Evolutionary conservation across 768 basidiomycete genomes (phyloP), one percentile per base, ranked within the genome.

Genomic region (Lentinula detonsa): DNA sequence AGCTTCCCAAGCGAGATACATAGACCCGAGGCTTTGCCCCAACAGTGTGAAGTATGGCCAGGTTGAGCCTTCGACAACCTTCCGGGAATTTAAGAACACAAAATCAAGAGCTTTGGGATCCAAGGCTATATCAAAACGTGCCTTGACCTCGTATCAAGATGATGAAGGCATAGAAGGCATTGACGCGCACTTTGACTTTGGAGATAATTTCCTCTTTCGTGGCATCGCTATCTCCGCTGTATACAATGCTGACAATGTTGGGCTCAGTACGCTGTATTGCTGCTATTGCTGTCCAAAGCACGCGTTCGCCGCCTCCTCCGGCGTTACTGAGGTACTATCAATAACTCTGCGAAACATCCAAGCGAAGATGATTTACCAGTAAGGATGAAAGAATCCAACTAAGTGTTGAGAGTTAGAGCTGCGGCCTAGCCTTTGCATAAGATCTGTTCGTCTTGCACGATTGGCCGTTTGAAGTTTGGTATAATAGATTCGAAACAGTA

Each of bases 301-400:
- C 97, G 1, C 95, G 85, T 73, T 98, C 96, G 1, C 97, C 96
- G 31, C 96, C 97, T 10, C 96, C 96, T 0, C 96, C 95, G 40
- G 95, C 95, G 79, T 98, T 97, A 69, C 96, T 88, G 11, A 54
- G 64, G 71, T 72, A 70, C 68, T 73, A 75, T 77, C 70, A 79
- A 72, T 48, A 48, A 7, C 21, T 48, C 46, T 48, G 4, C 42
- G 65, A 61, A 62, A 61, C 21, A 15, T 43, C 45, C 21, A 54
- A 43, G n/a, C 21, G 2, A 8, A 62, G 40, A 40, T 45, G 50
- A 16, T 13, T 39, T 59, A 34, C 37, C 18, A 42, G 15, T 34
- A 48, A 5, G 13, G 68, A 76, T 98, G 95, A 70, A 97, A 96
- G 75, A 95, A 90, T 0, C 90, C 95, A 2, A 95, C 76, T 18